phyloP scores from a whole-genome alignment of 306 rosid species.

The Cucumis hystrix region DNA sequence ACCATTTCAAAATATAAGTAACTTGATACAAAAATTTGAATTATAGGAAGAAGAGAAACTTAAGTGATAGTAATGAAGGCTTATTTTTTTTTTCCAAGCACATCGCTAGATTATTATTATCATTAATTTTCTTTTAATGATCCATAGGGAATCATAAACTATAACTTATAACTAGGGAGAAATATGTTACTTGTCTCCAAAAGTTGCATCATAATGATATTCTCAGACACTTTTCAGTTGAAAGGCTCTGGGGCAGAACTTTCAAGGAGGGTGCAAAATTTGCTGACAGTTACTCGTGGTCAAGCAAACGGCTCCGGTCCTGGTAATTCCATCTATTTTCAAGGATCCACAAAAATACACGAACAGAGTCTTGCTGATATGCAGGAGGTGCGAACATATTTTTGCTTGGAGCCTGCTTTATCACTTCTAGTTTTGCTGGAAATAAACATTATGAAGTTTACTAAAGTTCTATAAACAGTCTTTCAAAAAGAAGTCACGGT shows the following conservation, averaged over 20 bases:
- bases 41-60: background rate
- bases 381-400: constrained; percentile 58
- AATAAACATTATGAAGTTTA: background rate
- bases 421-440: background rate
- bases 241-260: constrained; percentile 88
- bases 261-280: constrained; percentile 82
- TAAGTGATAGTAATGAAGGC: background rate
- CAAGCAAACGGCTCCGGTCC: constrained; percentile 49
- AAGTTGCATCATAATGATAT: constrained; percentile 8
- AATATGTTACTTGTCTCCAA: background rate
- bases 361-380: constrained; percentile 74
- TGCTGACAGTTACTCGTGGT: constrained; percentile 54
- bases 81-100: background rate
- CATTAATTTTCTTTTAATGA: background rate
- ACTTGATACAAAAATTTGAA: background rate
- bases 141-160: background rate
- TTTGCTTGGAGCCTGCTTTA: background rate
- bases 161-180: background rate
- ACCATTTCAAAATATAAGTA: background rate
- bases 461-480: background rate
- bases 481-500: background rate
- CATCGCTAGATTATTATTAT: background rate
- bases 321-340: constrained; percentile 53
- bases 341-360: constrained; percentile 73
- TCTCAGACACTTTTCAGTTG: constrained; percentile 36